Percentiles rank a stretch among this genome's conserved stretches.
Evolutionary conservation across 2,329 filamentous ascomycete genomes (phyloP).

Genomic region (Stenocarpella maydis): DNA sequence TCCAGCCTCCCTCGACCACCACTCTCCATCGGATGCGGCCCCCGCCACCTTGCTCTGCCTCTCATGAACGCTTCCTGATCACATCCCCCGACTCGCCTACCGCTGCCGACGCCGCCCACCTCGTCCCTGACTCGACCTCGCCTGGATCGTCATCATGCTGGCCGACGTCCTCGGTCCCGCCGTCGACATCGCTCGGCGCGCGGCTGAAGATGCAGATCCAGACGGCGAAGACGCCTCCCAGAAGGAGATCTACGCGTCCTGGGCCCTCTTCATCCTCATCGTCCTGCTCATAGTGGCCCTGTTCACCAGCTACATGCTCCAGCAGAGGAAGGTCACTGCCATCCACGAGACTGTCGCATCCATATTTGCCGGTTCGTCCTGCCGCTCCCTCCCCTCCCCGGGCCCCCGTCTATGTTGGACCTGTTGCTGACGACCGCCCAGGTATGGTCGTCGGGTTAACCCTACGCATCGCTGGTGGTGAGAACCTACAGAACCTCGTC

Average conservation of each 20-base stretch:
- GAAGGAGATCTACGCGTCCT: slow-evolving; percentile 95
- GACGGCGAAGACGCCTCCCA: slow-evolving; percentile 79
- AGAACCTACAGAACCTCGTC: slow-evolving; percentile 87
- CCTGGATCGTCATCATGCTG: slow-evolving; percentile 44
- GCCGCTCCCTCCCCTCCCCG: slow-evolving; percentile 7
- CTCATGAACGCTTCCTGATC: slow-evolving; percentile 19
- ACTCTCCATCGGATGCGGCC: slow-evolving; percentile 20
- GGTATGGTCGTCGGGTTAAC: slow-evolving; percentile 96
- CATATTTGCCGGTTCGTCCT: slow-evolving; percentile 83
- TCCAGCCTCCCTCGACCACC: not conserved
- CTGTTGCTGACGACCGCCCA: slow-evolving; percentile 46
- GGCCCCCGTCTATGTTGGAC: not conserved
- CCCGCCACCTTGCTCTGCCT: slow-evolving; percentile 19
- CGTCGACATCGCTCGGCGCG: slow-evolving; percentile 51
- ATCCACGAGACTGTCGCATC: slow-evolving; percentile 98
- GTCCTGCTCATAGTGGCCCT: slow-evolving; percentile 92
- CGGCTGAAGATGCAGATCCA: slow-evolving; percentile 55
- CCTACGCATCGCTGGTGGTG: slow-evolving; percentile 80
- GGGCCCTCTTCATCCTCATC: slow-evolving; percentile 97
- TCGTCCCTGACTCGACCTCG: not conserved
- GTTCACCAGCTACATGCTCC: slow-evolving; percentile 95
- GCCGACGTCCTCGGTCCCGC: slow-evolving; percentile 47
- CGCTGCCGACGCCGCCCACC: not conserved
- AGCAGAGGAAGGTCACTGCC: slow-evolving; percentile 96
- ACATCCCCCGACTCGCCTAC: not conserved